These are phyloP conservation scores for Colletotrichum sp. DNA, from an alignment of 2,329 filamentous ascomycete species.

Conservation along the genomic window DNA sequence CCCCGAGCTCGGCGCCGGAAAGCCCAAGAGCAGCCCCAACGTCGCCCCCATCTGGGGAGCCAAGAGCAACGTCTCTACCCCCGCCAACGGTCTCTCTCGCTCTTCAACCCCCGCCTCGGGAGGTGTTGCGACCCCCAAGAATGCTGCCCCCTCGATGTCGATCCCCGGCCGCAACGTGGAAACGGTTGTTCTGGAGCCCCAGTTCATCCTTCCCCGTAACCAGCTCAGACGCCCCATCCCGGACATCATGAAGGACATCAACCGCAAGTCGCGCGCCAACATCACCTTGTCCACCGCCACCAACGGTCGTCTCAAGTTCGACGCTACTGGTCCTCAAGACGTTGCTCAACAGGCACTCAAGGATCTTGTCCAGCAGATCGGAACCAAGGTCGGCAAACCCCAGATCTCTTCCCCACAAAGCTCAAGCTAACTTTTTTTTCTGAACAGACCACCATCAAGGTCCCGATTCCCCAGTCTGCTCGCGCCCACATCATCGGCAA, in stretches of 20 bases:
- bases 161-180: slow-evolving; percentile 86
- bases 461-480: slow-evolving; percentile 83
- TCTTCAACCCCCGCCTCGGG: slow-evolving; percentile 69
- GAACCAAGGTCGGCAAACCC: slow-evolving; percentile 71
- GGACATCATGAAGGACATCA: slow-evolving; percentile 90
- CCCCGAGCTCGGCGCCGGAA: slow-evolving; percentile 80
- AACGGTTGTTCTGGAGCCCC: slow-evolving; percentile 73
- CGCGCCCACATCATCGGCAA: slow-evolving; percentile 93
- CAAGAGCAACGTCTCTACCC: slow-evolving; percentile 64
- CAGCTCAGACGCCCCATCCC: slow-evolving; percentile 85
- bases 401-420: neutral
- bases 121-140: slow-evolving; percentile 53
- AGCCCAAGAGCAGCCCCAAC: slow-evolving; percentile 69
- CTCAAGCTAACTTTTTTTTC: neutral
- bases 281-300: slow-evolving; percentile 78
- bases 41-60: slow-evolving; percentile 79
- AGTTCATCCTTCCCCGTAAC: slow-evolving; percentile 75
- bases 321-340: slow-evolving; percentile 83
- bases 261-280: slow-evolving; percentile 86
- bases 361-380: slow-evolving; percentile 87
- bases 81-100: slow-evolving; percentile 61
- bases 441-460: slow-evolving; percentile 61
- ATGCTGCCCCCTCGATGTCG: slow-evolving; percentile 62
- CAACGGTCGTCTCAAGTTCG: slow-evolving; percentile 78
- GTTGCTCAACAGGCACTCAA: slow-evolving; percentile 87